Evolutionary conservation across 495 filamentous ascomycete species (phyloP), one percentile per base, ranked within the genome.

Genomic region (Saxispiralis lemnorum): DNA sequence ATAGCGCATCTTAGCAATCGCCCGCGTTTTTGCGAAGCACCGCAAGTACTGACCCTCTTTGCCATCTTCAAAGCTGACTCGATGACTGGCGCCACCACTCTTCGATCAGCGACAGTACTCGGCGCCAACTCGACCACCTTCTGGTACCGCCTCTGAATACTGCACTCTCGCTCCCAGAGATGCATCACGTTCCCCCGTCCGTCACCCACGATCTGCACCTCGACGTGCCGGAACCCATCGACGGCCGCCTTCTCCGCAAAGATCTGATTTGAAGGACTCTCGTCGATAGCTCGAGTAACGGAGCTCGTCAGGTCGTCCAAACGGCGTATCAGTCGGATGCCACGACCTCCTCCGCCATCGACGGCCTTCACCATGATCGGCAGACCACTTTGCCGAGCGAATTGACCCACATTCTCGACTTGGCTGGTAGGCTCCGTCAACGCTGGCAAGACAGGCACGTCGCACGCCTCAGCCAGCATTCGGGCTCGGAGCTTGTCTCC

Each of bases 401-500:
- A 77, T 0, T 36, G 35, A 6, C 54, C 50, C 1, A 69, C 59
- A 13, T 62, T 61, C 12, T 57, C 53, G 7, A 66, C 43, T 16
- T 58, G 48, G 15, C 53, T 52, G 0, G 67, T 72, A 5, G 71
- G 57, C 2, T 47, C 56, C n/a, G 51, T 44, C 46, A 72, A 56
- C 9, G 72, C 68, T 5, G 65, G 63, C 6, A 75, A 48, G 0
- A 73, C 64, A 6, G 73, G 73, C 0, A 78, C 70, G 31, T 58
- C 56, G 34, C 69, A 73, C 49, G 66, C 54, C 43, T 61, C 57
- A 0, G 73, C 74, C 19, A 78, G 53, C n/a, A 57, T 35, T 21
- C 69, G 70, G 10, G 73, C 72, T 44, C 65, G 61, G 4, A 76
- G 49, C 53, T 78, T 78, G 49, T 77, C 67, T 5, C 72, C 71